Base-by-base conservation (phyloP, 768 basidiomycete species). In the Hortiboletus flavorubellus region DNA sequence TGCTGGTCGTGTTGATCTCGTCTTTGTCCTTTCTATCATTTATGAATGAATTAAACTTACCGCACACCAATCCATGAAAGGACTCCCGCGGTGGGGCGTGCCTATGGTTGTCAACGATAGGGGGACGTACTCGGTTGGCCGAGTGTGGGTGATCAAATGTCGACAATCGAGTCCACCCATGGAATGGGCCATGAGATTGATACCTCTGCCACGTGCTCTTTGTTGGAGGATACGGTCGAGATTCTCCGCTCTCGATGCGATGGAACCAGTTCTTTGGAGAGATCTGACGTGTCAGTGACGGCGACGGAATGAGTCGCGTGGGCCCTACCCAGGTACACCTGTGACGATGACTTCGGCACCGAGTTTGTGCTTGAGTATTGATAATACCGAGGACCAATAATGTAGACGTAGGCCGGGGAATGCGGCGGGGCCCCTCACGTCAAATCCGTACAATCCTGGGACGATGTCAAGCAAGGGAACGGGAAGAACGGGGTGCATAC, bases 31-130 rank as follows among this genome's bases (percentile, higher is more conserved):
- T 26, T 49, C 60, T 44, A 34, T 9, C 8, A 1, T 37, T 56
- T 9, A 47, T 55, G 52, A 52, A 56, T 37, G 47, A 55, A 50
- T 37, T 30, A 39, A 45, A 34, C 88, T 65, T 64, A 91, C 91
- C 46, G 84, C 80, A 75, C 96, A 98, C 97, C 97, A 99, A 69
- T 97, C 93, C 97, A 99, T 99, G 72, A 99, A 98, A 1, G 96
- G 94, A 62, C 91, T 93, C 34, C 97, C 96, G 16, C 93, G 82
- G 69, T 99, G 97, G 15, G 97, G 97, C 0, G 97, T 98, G 26
- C 87, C 85, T 60, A 99, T 81, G 21, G 86, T 90, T 1, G 90
- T 98, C 55, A 99, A 75, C 8, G 92, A 94, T 31, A 93, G 72
- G 1, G 97, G 94, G 2, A 80, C 80, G 72, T 98, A 98, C 48